Percentiles rank a stretch among this genome's conserved stretches.
Evolutionary conservation across 2,329 filamentous ascomycete genomes (phyloP).

Genomic region (Colletotrichum theobromicola): DNA sequence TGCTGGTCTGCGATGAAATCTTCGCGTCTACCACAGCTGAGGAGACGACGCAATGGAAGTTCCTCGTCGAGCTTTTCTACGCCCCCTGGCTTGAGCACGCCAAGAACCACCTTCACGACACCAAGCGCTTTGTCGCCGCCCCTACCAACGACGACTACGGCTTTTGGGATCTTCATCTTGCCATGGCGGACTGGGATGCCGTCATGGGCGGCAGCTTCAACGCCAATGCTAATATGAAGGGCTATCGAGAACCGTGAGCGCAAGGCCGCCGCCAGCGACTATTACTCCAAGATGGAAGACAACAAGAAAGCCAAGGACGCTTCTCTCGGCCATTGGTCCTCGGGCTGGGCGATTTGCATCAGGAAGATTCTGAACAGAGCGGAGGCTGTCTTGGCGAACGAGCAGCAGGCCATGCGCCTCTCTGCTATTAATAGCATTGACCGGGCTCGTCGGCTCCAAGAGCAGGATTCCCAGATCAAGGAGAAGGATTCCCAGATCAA

Average conservation of each 20-base stretch:
- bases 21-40: not conserved
- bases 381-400: not conserved
- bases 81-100: not conserved
- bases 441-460: too few species aligned
- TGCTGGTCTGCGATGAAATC: too few species aligned
- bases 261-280: not conserved
- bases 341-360: not conserved
- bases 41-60: not conserved
- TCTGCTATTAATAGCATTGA: not conserved
- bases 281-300: not conserved
- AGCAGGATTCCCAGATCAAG: too few species aligned
- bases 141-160: not conserved
- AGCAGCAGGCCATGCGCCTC: not conserved
- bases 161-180: not conserved
- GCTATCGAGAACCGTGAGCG: not conserved
- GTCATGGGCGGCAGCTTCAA: not conserved
- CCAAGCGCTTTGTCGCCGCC: not conserved
- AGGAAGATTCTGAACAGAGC: not conserved
- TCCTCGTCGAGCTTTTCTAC: not conserved
- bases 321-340: not conserved
- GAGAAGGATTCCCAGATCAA: too few species aligned
- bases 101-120: not conserved
- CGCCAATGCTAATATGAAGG: not conserved
- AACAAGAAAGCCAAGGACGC: not conserved
- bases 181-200: not conserved